phyloP scores from a whole-genome alignment of 2,329 filamentous ascomycete species.

The Claviceps monticola region DNA sequence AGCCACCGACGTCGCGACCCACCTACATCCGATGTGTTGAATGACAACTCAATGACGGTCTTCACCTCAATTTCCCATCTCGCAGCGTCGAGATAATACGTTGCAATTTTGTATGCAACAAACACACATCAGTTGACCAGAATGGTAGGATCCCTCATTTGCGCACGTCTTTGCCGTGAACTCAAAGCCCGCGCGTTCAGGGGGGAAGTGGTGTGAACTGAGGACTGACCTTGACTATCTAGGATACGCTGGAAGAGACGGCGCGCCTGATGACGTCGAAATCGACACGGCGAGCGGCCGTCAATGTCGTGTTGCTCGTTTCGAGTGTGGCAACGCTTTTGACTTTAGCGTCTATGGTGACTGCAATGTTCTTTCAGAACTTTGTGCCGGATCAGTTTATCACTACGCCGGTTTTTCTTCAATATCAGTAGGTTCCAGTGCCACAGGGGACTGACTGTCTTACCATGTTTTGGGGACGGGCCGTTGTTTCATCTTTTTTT shows the following conservation, averaged over 20 bases:
- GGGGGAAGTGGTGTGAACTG: too few species aligned
- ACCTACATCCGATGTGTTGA: not conserved
- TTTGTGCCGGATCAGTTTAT: conserved; percentile 43
- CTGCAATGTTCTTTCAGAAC: conserved; percentile 39
- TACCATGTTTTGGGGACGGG: not conserved
- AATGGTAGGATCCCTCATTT: not conserved
- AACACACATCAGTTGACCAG: not conserved
- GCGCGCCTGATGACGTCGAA: conserved; percentile 32
- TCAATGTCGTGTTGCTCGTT: conserved; percentile 32
- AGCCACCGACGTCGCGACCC: not conserved
- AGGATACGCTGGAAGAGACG: conserved; percentile 24
- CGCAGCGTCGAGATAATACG: not conserved
- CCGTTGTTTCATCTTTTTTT: not conserved
- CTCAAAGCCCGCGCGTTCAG: too few species aligned
- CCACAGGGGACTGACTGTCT: too few species aligned
- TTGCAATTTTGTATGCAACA: not conserved
- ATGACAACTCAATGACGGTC: conserved; percentile 1
- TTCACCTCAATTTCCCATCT: not conserved
- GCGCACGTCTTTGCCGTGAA: not conserved
- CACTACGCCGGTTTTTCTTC: conserved; percentile 38
- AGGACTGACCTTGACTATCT: not conserved
- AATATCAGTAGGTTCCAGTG: conserved; percentile 38
- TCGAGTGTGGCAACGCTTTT: conserved; percentile 30
- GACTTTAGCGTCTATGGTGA: conserved; percentile 32
- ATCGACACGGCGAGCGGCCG: conserved; percentile 32